phyloP scores from a whole-genome alignment of 2,329 filamentous ascomycete genomes.

The Fusarium dimerum region DNA sequence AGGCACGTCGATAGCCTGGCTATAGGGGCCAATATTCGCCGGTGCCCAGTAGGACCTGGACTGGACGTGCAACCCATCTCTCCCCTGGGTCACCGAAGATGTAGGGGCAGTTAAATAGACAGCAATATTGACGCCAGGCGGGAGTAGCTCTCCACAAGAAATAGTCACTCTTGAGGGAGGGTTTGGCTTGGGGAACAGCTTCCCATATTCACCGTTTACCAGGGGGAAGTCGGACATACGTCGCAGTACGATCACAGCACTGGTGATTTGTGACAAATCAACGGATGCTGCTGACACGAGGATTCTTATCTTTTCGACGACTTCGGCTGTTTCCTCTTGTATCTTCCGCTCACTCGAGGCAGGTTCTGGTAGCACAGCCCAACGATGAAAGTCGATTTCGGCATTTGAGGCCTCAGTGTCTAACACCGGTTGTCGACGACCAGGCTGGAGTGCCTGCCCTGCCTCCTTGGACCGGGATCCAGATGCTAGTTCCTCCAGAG shows the following conservation, averaged over 20 bases:
- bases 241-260: constrained; percentile 68
- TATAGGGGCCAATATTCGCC: constrained; percentile 96
- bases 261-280: constrained; percentile 47
- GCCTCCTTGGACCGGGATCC: constrained; percentile 7
- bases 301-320: constrained; percentile 47
- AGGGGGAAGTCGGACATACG: constrained; percentile 76
- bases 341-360: constrained; percentile 35
- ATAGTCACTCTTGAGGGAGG: constrained; percentile 86
- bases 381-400: constrained; percentile 34
- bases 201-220: constrained; percentile 75
- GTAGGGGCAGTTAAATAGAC: constrained; percentile 53
- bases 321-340: constrained; percentile 47
- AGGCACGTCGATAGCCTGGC: constrained; percentile 72
- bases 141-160: constrained; percentile 70
- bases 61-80: constrained; percentile 82
- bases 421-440: background rate
- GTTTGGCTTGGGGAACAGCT: constrained; percentile 74
- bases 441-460: constrained; percentile 5
- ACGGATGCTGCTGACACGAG: constrained; percentile 38
- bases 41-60: constrained; percentile 96
- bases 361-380: constrained; percentile 40
- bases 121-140: constrained; percentile 58
- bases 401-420: constrained; percentile 11
- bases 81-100: constrained; percentile 25
- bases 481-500: constrained; percentile 38